Conservation (phyloP, 208 protist species). For the Crithidia fasciculata region DNA sequence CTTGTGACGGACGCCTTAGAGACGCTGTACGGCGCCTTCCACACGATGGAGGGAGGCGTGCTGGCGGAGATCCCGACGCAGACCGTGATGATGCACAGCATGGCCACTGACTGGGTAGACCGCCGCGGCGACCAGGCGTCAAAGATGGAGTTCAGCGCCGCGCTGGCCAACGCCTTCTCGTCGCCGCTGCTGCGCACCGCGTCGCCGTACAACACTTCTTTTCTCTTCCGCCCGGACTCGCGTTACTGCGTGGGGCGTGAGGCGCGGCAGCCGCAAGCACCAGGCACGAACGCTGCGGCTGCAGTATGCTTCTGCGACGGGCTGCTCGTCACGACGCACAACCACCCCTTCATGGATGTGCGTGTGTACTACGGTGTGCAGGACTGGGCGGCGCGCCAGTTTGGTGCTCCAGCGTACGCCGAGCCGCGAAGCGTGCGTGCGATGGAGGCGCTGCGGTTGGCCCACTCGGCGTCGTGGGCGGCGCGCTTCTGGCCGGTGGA, state of each 20-base stretch:
- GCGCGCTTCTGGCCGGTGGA: conserved; percentile 15
- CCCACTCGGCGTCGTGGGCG: conserved; percentile 6
- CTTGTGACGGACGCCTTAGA: conserved; percentile 38
- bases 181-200: conserved; percentile 19
- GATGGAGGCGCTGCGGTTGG: conserved; percentile 27
- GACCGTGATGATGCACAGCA: conserved; percentile 31
- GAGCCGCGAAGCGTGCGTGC: conserved; percentile 15
- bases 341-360: conserved; percentile 20
- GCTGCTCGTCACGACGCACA: conserved; percentile 22
- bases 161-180: conserved; percentile 34
- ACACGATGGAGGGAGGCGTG: conserved; percentile 25
- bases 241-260: conserved; percentile 22
- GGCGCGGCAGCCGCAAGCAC: neutral
- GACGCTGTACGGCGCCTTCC: conserved; percentile 22
- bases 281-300: neutral
- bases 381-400: conserved; percentile 33
- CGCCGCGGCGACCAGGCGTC: conserved; percentile 18
- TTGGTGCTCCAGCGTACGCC: conserved; percentile 20
- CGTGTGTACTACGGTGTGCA: conserved; percentile 26
- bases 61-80: conserved; percentile 29
- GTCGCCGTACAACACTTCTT: conserved; percentile 35
- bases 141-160: conserved; percentile 34
- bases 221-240: conserved; percentile 25
- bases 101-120: conserved; percentile 21
- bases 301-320: conserved; percentile 38